Percentiles rank a stretch among this genome's conserved stretches.
phyloP scores from a whole-genome alignment of 2,329 filamentous ascomycete species.

The Fusarium ramigenum region DNA sequence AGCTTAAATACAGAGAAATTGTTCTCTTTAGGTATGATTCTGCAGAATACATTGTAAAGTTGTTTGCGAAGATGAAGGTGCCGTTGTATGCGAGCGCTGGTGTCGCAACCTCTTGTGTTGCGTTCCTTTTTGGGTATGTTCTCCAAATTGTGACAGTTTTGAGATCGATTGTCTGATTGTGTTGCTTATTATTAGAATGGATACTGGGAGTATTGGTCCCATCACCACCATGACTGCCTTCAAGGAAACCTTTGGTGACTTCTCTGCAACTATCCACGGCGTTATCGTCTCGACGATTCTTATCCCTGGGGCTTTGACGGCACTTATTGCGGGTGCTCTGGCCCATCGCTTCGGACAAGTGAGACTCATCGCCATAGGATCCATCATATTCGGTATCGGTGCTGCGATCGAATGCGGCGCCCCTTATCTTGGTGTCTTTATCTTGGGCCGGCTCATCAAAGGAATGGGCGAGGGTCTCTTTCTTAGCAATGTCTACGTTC shows the following conservation, averaged over 20 bases:
- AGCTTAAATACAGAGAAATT: background rate
- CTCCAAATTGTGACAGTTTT: fast-evolving
- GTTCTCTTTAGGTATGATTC: background rate
- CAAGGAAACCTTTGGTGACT: slow-evolving; percentile 58
- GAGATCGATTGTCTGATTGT: background rate
- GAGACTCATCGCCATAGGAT: slow-evolving; percentile 61
- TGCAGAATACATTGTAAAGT: background rate
- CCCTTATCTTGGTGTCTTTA: slow-evolving; percentile 58
- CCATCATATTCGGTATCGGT: slow-evolving; percentile 62
- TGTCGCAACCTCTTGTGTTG: slow-evolving; percentile 44
- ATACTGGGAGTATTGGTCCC: slow-evolving; percentile 65
- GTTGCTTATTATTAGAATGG: slow-evolving; percentile 30
- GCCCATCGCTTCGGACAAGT: slow-evolving; percentile 63
- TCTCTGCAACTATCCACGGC: slow-evolving; percentile 65
- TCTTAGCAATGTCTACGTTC: slow-evolving; percentile 60
- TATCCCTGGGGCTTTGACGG: slow-evolving; percentile 67
- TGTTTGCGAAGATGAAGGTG: slow-evolving; percentile 3
- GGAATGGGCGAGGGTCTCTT: slow-evolving; percentile 68
- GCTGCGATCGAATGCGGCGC: slow-evolving; percentile 53
- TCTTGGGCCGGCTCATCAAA: slow-evolving; percentile 63
- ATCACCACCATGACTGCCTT: slow-evolving; percentile 67
- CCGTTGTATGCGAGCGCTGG: slow-evolving; percentile 46
- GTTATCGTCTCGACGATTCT: slow-evolving; percentile 69
- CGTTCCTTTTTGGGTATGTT: slow-evolving; percentile 46
- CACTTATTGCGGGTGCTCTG: slow-evolving; percentile 65